Evolutionary conservation across 495 filamentous ascomycete genomes (phyloP).

Genomic region (Podospora pseudopauciseta): DNA sequence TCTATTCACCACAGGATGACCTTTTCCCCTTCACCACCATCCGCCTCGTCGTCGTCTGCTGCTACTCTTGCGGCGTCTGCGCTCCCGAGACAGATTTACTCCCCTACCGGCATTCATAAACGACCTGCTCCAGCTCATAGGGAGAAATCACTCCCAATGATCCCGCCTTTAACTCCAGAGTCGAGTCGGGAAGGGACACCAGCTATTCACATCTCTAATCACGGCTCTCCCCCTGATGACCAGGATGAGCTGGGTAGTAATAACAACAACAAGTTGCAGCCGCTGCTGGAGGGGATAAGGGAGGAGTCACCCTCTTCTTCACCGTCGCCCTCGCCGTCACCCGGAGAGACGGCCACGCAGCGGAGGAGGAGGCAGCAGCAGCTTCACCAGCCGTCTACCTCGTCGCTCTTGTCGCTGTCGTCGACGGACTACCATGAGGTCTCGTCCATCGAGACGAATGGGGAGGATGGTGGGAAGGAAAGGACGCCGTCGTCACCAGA

Average conservation of each 20-base stretch:
- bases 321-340: background rate
- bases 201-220: constrained; percentile 16
- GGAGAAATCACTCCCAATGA: constrained; percentile 36
- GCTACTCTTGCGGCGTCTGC: constrained; percentile 12
- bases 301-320: background rate
- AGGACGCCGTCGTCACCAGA: background rate
- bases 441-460: background rate
- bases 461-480: background rate
- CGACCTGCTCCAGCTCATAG: background rate
- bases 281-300: background rate
- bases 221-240: constrained; percentile 14
- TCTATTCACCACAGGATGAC: background rate
- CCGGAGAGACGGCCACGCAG: background rate
- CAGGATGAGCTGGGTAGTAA: constrained; percentile 2
- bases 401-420: background rate
- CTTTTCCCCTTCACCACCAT: constrained; percentile 5
- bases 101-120: background rate
- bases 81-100: constrained; percentile 14
- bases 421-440: background rate
- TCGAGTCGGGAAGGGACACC: constrained; percentile 28
- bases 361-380: background rate
- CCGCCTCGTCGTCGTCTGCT: constrained; percentile 6
- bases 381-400: background rate
- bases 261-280: background rate
- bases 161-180: constrained; percentile 43